These are phyloP conservation scores for Cladosporium halotolerans DNA, from an alignment of 2,329 filamentous ascomycete species.

Conservation along the genomic window DNA sequence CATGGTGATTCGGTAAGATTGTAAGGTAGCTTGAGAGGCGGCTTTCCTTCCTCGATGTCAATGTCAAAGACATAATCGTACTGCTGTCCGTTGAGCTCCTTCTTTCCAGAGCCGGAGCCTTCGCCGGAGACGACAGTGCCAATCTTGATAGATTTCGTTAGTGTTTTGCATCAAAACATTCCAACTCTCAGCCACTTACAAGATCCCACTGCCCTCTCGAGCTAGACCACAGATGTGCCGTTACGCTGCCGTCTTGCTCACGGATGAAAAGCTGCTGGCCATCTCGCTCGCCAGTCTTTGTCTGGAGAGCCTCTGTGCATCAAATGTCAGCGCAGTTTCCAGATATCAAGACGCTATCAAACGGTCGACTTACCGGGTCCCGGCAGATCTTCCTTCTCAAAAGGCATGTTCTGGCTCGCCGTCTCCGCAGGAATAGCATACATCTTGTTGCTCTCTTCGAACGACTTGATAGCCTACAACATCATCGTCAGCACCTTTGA, in stretches of 20 bases:
- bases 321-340: background rate
- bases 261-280: conserved; percentile 91
- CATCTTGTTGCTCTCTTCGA: conserved; percentile 59
- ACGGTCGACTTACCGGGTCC: conserved; percentile 47
- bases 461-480: conserved; percentile 52
- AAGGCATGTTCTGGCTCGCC: conserved; percentile 53
- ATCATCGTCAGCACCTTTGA: background rate
- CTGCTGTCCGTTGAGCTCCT: conserved; percentile 71
- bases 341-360: conserved; percentile 1
- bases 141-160: conserved; percentile 45
- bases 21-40: conserved; percentile 86
- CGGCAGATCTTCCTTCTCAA: conserved; percentile 89
- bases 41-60: conserved; percentile 90
- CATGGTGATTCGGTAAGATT: conserved; percentile 91
- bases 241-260: conserved; percentile 72
- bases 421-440: conserved; percentile 49
- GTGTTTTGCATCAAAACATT: conserved; percentile 29
- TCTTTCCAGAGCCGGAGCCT: conserved; percentile 67
- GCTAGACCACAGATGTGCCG: conserved; percentile 80
- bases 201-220: conserved; percentile 31
- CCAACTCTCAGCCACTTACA: conserved; percentile 12
- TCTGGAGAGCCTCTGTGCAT: conserved; percentile 64
- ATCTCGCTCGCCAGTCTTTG: conserved; percentile 85
- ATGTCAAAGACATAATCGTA: conserved; percentile 98
- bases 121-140: conserved; percentile 90